Evolutionary conservation across 2,329 filamentous ascomycete species (phyloP).

Genomic region (Pezicula radicicola): DNA sequence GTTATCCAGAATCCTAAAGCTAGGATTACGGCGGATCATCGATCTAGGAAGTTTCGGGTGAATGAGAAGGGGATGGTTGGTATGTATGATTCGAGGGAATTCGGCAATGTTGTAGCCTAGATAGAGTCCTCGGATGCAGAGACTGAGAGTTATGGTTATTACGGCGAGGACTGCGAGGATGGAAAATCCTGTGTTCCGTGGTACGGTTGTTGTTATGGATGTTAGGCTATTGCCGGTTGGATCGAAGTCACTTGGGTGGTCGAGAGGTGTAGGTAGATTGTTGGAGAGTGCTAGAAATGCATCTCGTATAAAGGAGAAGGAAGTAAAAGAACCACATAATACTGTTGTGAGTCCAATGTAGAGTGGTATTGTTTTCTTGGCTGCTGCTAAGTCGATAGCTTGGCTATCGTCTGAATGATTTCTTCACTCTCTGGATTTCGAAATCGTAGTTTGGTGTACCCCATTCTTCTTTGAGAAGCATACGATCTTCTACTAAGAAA

Average conservation of each 20-base stretch:
- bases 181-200: slow-evolving; percentile 68
- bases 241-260: neutral
- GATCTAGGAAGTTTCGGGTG: slow-evolving; percentile 59
- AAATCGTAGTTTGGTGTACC: neutral
- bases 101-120: slow-evolving; percentile 73
- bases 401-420: neutral
- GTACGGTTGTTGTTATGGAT: slow-evolving; percentile 25
- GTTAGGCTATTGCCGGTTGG: neutral
- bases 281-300: slow-evolving; percentile 75
- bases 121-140: slow-evolving; percentile 66
- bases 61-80: slow-evolving; percentile 55
- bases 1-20: slow-evolving; percentile 73
- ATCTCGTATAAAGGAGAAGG: slow-evolving; percentile 78
- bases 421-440: neutral
- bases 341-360: slow-evolving; percentile 82
- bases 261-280: slow-evolving; percentile 19
- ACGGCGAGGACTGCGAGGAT: slow-evolving; percentile 76
- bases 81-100: slow-evolving; percentile 47
- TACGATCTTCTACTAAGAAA: slow-evolving; percentile 73
- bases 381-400: slow-evolving; percentile 6
- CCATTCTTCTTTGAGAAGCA: slow-evolving; percentile 54
- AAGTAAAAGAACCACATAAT: slow-evolving; percentile 86
- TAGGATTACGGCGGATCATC: slow-evolving; percentile 52
- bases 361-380: slow-evolving; percentile 73
- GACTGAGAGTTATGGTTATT: slow-evolving; percentile 63